phyloP scores from a whole-genome alignment of 306 rosid species.

The Ormosia semicastrata region DNA sequence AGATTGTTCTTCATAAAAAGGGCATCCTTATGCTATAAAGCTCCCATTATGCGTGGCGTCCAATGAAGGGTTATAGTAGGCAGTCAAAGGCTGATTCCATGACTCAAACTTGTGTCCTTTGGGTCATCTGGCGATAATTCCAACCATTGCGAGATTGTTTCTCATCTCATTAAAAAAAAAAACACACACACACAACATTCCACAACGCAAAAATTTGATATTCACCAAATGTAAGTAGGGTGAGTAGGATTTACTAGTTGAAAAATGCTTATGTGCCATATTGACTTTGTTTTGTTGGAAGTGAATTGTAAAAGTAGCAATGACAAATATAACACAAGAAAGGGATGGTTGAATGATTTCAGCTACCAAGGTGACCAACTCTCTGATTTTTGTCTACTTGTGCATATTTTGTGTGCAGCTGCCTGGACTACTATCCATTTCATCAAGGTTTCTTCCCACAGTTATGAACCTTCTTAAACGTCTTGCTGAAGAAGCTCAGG shows the following conservation, averaged over 20 bases:
- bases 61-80: too few species aligned
- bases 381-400: background rate
- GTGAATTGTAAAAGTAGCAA: background rate
- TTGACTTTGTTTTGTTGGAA: background rate
- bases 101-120: too few species aligned
- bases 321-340: background rate
- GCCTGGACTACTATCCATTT: constrained; percentile 66
- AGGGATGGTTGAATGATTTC: background rate
- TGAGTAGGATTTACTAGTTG: background rate
- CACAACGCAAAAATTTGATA: background rate
- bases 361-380: constrained; percentile 12
- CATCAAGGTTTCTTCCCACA: constrained; percentile 72
- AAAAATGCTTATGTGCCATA: background rate
- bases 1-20: background rate
- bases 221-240: background rate
- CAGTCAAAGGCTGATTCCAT: too few species aligned
- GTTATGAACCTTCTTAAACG: constrained; percentile 74
- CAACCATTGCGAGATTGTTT: background rate
- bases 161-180: background rate
- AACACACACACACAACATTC: too few species aligned
- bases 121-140: too few species aligned
- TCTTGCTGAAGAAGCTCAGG: constrained; percentile 81
- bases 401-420: constrained; percentile 52
- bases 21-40: too few species aligned
- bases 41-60: too few species aligned